Evolutionary conservation across 2,329 filamentous ascomycete species (phyloP).

Genomic region (Helotiales sp.): DNA sequence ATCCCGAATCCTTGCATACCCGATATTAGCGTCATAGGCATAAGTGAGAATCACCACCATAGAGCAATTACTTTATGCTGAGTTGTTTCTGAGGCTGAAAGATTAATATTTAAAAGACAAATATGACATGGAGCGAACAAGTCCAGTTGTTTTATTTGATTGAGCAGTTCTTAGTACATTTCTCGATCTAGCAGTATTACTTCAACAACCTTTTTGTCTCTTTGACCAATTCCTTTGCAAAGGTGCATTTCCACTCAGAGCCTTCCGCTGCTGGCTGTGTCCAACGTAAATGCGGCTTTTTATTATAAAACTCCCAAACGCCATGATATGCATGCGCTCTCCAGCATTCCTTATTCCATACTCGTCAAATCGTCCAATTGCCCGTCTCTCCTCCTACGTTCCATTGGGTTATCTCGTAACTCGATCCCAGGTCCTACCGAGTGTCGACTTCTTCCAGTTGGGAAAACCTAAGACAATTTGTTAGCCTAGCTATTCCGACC

Average conservation of each 20-base stretch:
- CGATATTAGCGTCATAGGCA: slow-evolving; percentile 4
- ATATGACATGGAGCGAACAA: no score
- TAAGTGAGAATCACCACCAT: neutral
- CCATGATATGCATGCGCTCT: slow-evolving; percentile 22
- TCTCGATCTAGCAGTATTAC: neutral
- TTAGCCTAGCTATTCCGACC: no score
- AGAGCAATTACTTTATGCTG: no score
- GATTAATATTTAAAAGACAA: no score
- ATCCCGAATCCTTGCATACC: slow-evolving; percentile 8
- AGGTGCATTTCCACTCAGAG: neutral
- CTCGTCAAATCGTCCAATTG: slow-evolving; percentile 66
- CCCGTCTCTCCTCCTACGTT: slow-evolving; percentile 42
- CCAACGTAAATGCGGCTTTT: neutral
- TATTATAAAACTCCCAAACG: slow-evolving; percentile 26
- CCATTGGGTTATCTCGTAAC: slow-evolving; percentile 64
- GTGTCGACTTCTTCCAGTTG: slow-evolving; percentile 40
- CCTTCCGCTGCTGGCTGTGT: neutral
- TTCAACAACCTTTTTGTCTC: neutral
- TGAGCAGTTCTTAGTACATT: no score
- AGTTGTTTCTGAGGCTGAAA: no score
- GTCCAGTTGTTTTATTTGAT: no score
- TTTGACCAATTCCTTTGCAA: neutral
- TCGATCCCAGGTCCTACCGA: slow-evolving; percentile 81
- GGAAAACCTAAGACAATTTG: slow-evolving; percentile 32
- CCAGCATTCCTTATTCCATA: slow-evolving; percentile 30